Evolutionary conservation across 2,329 filamentous ascomycete species (phyloP).

Genomic region (Waltergamsia citrina): DNA sequence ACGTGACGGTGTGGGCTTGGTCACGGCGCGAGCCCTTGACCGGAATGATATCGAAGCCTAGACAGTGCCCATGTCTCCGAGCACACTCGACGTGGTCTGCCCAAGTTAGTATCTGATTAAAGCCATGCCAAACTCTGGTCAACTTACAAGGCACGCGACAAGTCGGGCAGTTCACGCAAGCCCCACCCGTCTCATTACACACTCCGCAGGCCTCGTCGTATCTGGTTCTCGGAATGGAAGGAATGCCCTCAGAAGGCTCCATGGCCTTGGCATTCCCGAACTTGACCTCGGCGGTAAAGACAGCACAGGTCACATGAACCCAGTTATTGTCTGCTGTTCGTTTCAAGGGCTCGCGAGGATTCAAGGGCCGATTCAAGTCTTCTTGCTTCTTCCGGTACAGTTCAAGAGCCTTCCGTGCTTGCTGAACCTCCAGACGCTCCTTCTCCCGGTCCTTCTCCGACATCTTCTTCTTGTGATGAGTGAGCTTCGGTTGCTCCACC

Average conservation of each 20-base stretch:
- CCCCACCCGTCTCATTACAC: constrained; percentile 67
- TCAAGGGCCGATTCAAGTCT: constrained; percentile 70
- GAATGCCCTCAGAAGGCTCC: constrained; percentile 83
- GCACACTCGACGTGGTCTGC: constrained; percentile 86
- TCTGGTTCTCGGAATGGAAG: constrained; percentile 62
- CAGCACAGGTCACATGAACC: constrained; percentile 89
- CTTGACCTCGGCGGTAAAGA: constrained; percentile 87
- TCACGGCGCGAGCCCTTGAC: constrained; percentile 85
- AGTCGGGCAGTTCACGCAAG: constrained; percentile 74
- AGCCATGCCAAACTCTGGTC: too few species aligned
- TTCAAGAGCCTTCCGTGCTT: constrained; percentile 69
- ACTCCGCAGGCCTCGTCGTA: constrained; percentile 76
- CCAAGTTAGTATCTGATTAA: constrained; percentile 1
- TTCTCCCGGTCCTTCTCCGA: constrained; percentile 85
- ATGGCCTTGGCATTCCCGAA: constrained; percentile 79
- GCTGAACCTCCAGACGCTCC: constrained; percentile 76
- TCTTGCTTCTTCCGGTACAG: constrained; percentile 76
- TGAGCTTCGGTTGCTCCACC: constrained; percentile 54
- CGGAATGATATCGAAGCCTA: constrained; percentile 85
- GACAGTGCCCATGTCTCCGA: constrained; percentile 67
- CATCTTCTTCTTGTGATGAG: constrained; percentile 68
- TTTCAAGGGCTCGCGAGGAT: constrained; percentile 86
- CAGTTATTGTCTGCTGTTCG: constrained; percentile 94
- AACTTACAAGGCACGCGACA: constrained; percentile 47
- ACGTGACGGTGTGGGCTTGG: constrained; percentile 66